Base-by-base conservation (phyloP, 305 asterid species). In the Andrographis paniculata region DNA sequence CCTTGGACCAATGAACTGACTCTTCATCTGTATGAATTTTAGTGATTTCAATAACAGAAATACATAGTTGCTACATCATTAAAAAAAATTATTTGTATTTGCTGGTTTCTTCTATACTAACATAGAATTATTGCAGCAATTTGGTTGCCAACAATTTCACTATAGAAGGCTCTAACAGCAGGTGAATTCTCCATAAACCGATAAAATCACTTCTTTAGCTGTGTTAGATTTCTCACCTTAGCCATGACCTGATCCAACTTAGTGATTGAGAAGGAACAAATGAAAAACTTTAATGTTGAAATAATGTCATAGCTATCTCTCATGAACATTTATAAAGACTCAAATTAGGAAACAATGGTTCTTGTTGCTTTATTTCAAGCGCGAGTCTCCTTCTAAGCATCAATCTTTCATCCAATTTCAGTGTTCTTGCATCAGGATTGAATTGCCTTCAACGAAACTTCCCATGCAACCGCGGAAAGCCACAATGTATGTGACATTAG, bases 101-200 rank as follows among this genome's bases (percentile, higher is more conserved):
- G 21, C 19, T 40, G 47, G 56, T 40, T n/a, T n/a, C 44, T 58
- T 52, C 19, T 7, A 54, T 35, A 35, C 58, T 66, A 45, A 76
- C 48, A 45, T 17, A 13, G 17, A 24, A 38, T 39, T 41, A 13
- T 17, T 70, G 66, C 38, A 75, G 95, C 54, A 85, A 85, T 67
- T 61, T 82, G 72, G 84, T 81, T 14, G 94, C 73, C 13, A 47
- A 47, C 77, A 75, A 85, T 76, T 77, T 84, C 62, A 73, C 70
- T 35, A 18, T 67, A 33, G 66, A 31, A 17, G 53, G 52, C 62
- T 71, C 80, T 10, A 62, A 63, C 38, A 63, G 39, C 72, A 72
- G 94, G 97, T 87, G 61, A 66, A 12, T 59, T 47, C 28, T 24
- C 15, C 14, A n/a, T 13, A 20, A 44, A 9, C 14, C 9, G 12